Evolutionary conservation across 164 flowering plant genomes (phyloP), one percentile per base, ranked within the genome.

Genomic region (Vitis rupestris): DNA sequence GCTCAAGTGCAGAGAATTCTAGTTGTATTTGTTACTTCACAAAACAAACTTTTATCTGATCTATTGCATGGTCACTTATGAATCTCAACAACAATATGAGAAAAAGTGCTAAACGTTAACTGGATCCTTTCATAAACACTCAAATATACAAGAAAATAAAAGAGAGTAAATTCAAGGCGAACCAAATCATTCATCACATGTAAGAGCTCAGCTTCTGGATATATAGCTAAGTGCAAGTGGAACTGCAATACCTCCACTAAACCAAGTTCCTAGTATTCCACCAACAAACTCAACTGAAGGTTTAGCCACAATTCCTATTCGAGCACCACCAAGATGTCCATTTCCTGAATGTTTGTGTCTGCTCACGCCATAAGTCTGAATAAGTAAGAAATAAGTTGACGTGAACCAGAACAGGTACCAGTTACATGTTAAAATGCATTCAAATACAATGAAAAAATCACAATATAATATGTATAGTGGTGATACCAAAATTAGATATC

Each of bases 271-370:
- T 13, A 93, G 82, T 54, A 96, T 64, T 51, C 91, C 87, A 68
- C 97, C 92, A 74, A 93, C 96, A 83, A 96, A 96, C 79, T 96
- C 98, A 47, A 92, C 97, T 58, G 92, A 92, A 65, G 99, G 99
- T 80, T 92, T 92, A 31, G 98, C 99, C 59, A 93, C 87, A 78
- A 96, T 87, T 72, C 99, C 98, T 52, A 96, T 76, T 60, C 97
- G 85, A 74, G 94, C 93, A 52, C 99, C 98, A 71, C 71, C 73
- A 66, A 90, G 90, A 78, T 74, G 60, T 60, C 76, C 78, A 53
- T 69, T 69, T 74, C 72, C 79, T 66, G 62, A 8, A 44, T 12
- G 16, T 23, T 37, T 74, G 63, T n/a, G 47, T 52, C 67, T 62
- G 10, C 59, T 68, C 23, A 50, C 65, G 52, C 71, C 65, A 67